A percentile compares a stretch with the other conserved stretches of the same genome.
phyloP scores from a whole-genome alignment of 768 basidiomycete genomes.

The Naganishia onofrii region DNA sequence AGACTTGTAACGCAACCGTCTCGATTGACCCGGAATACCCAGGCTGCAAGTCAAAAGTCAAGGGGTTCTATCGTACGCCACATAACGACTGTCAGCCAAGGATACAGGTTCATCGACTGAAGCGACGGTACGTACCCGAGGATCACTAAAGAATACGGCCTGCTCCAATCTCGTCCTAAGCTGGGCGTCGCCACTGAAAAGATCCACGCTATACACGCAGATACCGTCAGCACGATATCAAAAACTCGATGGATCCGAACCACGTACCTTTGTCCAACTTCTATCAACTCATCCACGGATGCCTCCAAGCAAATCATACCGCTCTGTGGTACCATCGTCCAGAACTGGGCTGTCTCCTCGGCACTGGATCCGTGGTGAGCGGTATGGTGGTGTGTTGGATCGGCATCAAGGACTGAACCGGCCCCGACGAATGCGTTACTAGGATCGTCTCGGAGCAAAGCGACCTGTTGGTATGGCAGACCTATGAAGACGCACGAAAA shows the following conservation, averaged over 20 bases:
- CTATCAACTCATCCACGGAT: constrained; percentile 1
- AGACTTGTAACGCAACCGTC: constrained; percentile 17
- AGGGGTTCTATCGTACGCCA: constrained; percentile 10
- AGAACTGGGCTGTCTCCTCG: constrained; percentile 4
- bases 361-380: background rate
- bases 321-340: constrained; percentile 8
- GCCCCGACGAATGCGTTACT: constrained; percentile 12
- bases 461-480: constrained; percentile 16
- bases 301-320: constrained; percentile 17
- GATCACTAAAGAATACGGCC: constrained; percentile 28
- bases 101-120: no score
- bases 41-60: constrained; percentile 24
- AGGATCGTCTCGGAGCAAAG: background rate
- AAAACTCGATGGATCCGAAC: no score
- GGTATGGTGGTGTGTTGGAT: constrained; percentile 7
- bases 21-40: constrained; percentile 25
- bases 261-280: constrained; percentile 9
- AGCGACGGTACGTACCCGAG: background rate
- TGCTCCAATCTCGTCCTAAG: constrained; percentile 22
- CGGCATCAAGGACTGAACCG: constrained; percentile 11
- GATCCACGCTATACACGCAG: background rate
- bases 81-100: background rate
- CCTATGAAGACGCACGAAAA: background rate
- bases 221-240: background rate
- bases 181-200: constrained; percentile 2